Evolutionary conservation across 306 rosid genomes (phyloP), one percentile per base, ranked within the genome.

Genomic region (Cucurbita argyrosperma): DNA sequence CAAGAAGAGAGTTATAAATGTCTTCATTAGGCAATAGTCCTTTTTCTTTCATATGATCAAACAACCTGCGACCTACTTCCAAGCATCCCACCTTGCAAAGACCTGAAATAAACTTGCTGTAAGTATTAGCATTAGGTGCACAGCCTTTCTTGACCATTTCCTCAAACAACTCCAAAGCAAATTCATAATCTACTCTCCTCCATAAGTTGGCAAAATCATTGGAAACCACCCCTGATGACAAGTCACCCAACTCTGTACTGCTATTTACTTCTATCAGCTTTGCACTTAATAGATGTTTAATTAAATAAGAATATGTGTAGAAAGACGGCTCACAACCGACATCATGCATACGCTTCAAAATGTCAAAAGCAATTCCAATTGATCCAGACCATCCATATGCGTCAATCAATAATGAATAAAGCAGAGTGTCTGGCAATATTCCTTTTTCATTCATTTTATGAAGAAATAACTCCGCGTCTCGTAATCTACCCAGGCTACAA

Each of bases 311-410:
- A 78, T 87, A 90, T 53, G 88, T 90, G 74, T 77, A 80, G 71
- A 68, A 79, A 23, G 90, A 90, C 76, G 96, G 96, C 71, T 87
- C 92, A 76, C 88, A 90, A 74, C 83, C 84, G 73, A 85, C 76
- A 83, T 76, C 69, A 58, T 71, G 81, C 97, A 92, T 90, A 72
- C 80, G 78, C 80, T 85, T 84, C 73, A 92, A 82, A 77, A 90
- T 87, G 81, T 81, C 82, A 85, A 92, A 88, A 79, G 95, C 90
- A 77, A 77, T 52, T 45, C 85, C 81, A 51, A 87, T 81, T 61
- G 83, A 85, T 82, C 92, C 90, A 79, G 85, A 19, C 64, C 83
- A 81, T 43, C 89, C 92, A 67, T 85, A 86, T 11, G 87, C 85
- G 81, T 80, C 82, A 42, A 92, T 84, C 77, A 92, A 72, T 67